Base-by-base conservation (phyloP, 2,329 filamentous ascomycete species). In the Chalara sp. region DNA sequence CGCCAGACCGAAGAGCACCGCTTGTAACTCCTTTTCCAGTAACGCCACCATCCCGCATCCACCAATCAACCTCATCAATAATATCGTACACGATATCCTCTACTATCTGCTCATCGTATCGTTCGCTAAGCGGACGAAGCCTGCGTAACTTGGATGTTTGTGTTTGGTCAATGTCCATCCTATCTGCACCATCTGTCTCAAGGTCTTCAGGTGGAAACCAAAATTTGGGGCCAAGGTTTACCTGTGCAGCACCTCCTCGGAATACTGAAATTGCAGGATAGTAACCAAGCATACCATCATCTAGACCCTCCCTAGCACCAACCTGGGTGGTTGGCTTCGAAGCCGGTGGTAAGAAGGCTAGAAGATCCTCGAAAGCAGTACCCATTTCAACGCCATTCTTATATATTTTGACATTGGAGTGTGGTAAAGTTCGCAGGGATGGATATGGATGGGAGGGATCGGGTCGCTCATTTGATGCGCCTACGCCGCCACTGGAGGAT, bases 251-350 rank as follows among this genome's bases (percentile, higher is more conserved):
- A 29, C 92, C 93, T 48, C 91, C 92, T 43, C 87, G 84, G 70
- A 96, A 97, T 28, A 93, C 87, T 60, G 90, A 93, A 21, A 99
- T 83, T 28, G 91, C 89, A 1, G 93, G 93, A 64, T 95, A 96
- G 70, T 99, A 99, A 8, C 93, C 95, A 1, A 96, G 79, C 77
- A 93, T 87, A 35, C 92, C 93, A 63, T 99, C 93, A 64, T 99
- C 93, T 55, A 95, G 82, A 31, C 89, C 89, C 55, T 93, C 87
- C 46, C 93, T 77, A 13, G 88, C 89, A 10, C 87, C 89, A 41
- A 86, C 78, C 56, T 87, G 83, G 5, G 78, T 72, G 53, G 83
- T 79, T 29, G 86, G 85, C 54, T 82, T 83, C 5, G 89, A 95
- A 1, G 93, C 91, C 0, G 91, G 92, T 0, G 93, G 93, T 1